Base-by-base conservation (phyloP, 257 asterid species). In the Nicotiana tabacum region DNA sequence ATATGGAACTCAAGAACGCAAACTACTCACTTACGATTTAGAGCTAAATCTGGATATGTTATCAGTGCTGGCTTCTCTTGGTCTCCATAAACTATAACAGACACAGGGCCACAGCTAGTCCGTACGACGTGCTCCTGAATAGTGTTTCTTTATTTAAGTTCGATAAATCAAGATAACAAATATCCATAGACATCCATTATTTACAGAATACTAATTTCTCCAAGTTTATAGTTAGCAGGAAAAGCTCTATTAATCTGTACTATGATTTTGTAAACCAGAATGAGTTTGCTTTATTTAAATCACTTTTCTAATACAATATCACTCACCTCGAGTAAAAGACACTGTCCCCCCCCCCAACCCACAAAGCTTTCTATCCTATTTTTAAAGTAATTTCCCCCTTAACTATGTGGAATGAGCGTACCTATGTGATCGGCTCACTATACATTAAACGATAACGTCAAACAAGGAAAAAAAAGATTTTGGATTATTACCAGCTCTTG, bases 11-110 rank as follows among this genome's bases (percentile, higher is more conserved):
- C 48, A 39, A 77, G 80, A 70, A 39, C 58, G 48, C 8, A 21
- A 70, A 70, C 78, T 53, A 43, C 12, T 83, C 66, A 90, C 99
- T 91, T 90, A 95, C 98, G 93, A 82, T 95, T 95, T 89, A 95
- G 88, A 89, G 97, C 98, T 87, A 95, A 83, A 92, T 95, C 99
- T 39, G 99, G 97, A 86, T 95, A 95, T 83, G 99, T 94, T 84
- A 95, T 86, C 82, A 95, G 90, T 85, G 97, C 97, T 24, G 98
- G 99, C 88, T 95, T 95, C 77, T 95, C 97, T 79, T 91, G 92
- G 80, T 92, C 98, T 56, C 98, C 98, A 83, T 92, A 94, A 70
- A 94, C 92, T 78, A 93, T 94, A 85, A 94, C 98, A 84, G 97
- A 91, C 48, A 94, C 91, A 83, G 98, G 91, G 81, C 94, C 98